Percentiles rank a stretch among this genome's conserved stretches.
phyloP scores from a whole-genome alignment of 73 alveolate genomes.

The Symbiodinium pilosum region DNA sequence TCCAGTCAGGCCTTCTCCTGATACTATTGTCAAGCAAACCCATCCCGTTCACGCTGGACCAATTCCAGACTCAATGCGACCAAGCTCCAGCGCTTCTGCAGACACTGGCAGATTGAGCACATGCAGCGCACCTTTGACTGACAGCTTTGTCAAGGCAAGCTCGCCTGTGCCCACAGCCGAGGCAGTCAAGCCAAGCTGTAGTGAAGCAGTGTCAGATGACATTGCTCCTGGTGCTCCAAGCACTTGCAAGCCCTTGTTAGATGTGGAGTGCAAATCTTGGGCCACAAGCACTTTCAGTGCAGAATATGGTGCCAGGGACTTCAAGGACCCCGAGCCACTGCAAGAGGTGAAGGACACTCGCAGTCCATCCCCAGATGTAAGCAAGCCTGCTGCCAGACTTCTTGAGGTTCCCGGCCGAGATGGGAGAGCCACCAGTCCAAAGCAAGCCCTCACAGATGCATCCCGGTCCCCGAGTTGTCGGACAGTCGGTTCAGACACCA shows the following conservation, averaged over 20 bases:
- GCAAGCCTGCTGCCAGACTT: background rate
- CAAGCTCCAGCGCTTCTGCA: background rate
- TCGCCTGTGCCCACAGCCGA: background rate
- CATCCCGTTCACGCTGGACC: background rate
- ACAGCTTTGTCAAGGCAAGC: no score
- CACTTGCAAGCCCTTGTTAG: background rate
- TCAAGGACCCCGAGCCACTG: no score
- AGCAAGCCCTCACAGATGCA: no score
- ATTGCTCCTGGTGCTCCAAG: no score
- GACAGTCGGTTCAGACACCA: background rate
- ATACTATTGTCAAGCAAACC: background rate
- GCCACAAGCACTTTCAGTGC: background rate
- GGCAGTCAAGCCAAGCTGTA: background rate
- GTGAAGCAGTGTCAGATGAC: no score
- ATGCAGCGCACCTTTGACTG: no score
- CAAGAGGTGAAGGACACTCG: no score
- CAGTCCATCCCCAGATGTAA: no score
- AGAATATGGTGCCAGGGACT: background rate
- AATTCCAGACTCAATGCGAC: background rate
- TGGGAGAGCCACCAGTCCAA: background rate
- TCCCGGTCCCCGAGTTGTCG: background rate
- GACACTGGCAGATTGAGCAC: no score
- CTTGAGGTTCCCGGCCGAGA: background rate
- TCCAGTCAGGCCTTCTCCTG: constrained; percentile 11
- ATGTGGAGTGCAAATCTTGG: background rate